Conservation (phyloP, 2,329 filamentous ascomycete species). For the Hyphodiscus sp. region DNA sequence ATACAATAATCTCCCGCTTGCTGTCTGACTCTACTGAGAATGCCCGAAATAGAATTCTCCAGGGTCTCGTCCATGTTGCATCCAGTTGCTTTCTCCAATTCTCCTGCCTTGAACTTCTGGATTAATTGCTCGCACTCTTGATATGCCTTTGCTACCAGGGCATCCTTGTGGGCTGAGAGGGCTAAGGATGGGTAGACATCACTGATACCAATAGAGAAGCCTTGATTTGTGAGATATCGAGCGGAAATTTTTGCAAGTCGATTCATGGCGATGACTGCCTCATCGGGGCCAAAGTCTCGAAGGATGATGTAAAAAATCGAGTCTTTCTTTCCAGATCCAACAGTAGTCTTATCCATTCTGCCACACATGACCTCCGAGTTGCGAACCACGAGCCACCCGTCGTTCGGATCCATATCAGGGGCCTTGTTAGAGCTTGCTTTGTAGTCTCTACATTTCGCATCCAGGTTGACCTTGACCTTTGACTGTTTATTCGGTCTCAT, state of each 20-base stretch:
- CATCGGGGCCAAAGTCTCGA: slow-evolving; percentile 86
- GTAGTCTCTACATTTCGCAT: slow-evolving; percentile 85
- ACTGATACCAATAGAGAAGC: slow-evolving; percentile 92
- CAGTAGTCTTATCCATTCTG: slow-evolving; percentile 93
- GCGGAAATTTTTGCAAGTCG: slow-evolving; percentile 85
- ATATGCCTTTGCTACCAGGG: slow-evolving; percentile 73
- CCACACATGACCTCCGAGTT: slow-evolving; percentile 98
- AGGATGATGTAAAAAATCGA: slow-evolving; percentile 96
- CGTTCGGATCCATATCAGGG: slow-evolving; percentile 70
- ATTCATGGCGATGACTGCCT: slow-evolving; percentile 89
- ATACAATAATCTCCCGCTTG: slow-evolving; percentile 89
- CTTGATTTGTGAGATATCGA: slow-evolving; percentile 78
- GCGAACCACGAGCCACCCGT: slow-evolving; percentile 85
- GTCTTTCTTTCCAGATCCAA: slow-evolving; percentile 96
- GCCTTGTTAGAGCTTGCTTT: slow-evolving; percentile 41
- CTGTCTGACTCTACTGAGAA: slow-evolving; percentile 85
- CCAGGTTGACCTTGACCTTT: slow-evolving; percentile 80
- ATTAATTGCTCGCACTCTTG: slow-evolving; percentile 78
- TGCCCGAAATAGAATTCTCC: slow-evolving; percentile 84
- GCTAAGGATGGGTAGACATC: slow-evolving; percentile 80
- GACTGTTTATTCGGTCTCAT: slow-evolving; percentile 84
- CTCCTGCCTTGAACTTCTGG: slow-evolving; percentile 69
- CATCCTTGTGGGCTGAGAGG: slow-evolving; percentile 66
- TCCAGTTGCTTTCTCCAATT: slow-evolving; percentile 77
- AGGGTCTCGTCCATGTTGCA: slow-evolving; percentile 89